A percentile compares a stretch with the other conserved stretches of the same genome.
Conservation (phyloP, 164 flowering plant genomes). For the Vitis amurensis region DNA sequence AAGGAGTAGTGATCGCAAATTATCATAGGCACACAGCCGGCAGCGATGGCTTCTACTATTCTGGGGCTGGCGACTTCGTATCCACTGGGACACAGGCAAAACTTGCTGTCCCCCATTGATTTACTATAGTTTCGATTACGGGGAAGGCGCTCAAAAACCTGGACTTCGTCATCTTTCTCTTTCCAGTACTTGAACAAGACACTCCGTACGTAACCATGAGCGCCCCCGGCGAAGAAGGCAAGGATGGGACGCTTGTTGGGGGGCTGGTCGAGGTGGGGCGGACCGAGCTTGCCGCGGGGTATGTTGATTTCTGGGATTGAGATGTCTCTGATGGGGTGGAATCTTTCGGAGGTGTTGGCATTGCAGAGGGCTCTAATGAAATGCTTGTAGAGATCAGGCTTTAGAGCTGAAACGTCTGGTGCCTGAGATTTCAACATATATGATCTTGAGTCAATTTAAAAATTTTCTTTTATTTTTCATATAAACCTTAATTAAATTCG, state of each 20-base stretch:
- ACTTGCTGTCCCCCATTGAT: conserved; percentile 34
- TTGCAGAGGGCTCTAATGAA: conserved; percentile 44
- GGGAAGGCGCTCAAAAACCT: conserved; percentile 32
- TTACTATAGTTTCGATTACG: conserved; percentile 21
- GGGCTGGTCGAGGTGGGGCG: neutral
- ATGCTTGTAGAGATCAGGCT: conserved; percentile 36
- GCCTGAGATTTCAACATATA: conserved; percentile 17
- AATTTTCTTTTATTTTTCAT: too few relatives aligned
- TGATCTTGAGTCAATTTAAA: too few relatives aligned
- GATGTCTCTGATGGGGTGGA: conserved; percentile 34
- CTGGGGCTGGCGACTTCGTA: conserved; percentile 63
- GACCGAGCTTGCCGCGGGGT: conserved; percentile 21
- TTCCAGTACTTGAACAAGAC: conserved; percentile 33
- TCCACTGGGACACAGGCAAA: conserved; percentile 65
- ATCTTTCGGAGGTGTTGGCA: conserved; percentile 40
- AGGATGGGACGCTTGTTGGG: conserved; percentile 30
- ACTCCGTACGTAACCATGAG: conserved; percentile 38
- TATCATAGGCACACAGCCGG: conserved; percentile 42
- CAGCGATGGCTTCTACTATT: conserved; percentile 32
- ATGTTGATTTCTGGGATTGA: conserved; percentile 42
- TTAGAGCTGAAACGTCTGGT: conserved; percentile 22
- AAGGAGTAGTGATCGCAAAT: conserved; percentile 32
- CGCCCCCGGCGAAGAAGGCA: conserved; percentile 57
- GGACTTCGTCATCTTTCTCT: conserved; percentile 33
- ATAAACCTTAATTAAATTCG: too few relatives aligned